phyloP scores from a whole-genome alignment of 2,329 filamentous ascomycete genomes.

The Arthrocladium fulminans region DNA sequence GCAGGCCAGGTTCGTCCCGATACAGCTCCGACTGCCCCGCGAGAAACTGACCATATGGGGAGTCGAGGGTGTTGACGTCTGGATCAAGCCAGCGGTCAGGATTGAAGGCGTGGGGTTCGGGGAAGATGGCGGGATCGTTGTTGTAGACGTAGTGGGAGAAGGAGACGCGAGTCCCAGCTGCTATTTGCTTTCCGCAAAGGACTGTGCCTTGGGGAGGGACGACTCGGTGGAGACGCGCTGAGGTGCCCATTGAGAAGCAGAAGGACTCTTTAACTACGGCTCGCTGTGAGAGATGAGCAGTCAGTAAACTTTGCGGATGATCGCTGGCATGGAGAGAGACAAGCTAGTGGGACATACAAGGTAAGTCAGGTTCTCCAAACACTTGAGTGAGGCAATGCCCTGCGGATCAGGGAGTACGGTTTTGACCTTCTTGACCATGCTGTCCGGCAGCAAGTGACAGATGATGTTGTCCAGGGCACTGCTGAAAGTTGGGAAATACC shows the following conservation, averaged over 20 bases:
- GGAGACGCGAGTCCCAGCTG: slow-evolving; percentile 8
- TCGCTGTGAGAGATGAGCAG: neutral
- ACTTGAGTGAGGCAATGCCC: slow-evolving; percentile 2
- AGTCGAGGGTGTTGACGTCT: slow-evolving; percentile 28
- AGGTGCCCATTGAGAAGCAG: slow-evolving; percentile 9
- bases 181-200: slow-evolving; percentile 6
- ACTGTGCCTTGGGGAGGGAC: slow-evolving; percentile 7
- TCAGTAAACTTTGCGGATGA: neutral
- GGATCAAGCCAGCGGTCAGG: slow-evolving; percentile 34
- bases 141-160: slow-evolving; percentile 12
- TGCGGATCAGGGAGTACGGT: neutral
- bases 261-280: slow-evolving; percentile 13
- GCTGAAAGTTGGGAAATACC: slow-evolving; percentile 10
- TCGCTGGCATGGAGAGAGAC: neutral
- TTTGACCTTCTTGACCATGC: neutral
- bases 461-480: slow-evolving; percentile 1
- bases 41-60: slow-evolving; percentile 34
- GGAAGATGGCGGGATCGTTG: slow-evolving; percentile 28
- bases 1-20: slow-evolving; percentile 32
- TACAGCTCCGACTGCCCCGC: slow-evolving; percentile 33
- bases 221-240: slow-evolving; percentile 5
- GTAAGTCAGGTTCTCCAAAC: slow-evolving; percentile 11
- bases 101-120: slow-evolving; percentile 26
- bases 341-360: slow-evolving; percentile 5
- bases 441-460: neutral